Base-by-base conservation (phyloP, 257 asterid genomes). In the Striga asiatica region DNA sequence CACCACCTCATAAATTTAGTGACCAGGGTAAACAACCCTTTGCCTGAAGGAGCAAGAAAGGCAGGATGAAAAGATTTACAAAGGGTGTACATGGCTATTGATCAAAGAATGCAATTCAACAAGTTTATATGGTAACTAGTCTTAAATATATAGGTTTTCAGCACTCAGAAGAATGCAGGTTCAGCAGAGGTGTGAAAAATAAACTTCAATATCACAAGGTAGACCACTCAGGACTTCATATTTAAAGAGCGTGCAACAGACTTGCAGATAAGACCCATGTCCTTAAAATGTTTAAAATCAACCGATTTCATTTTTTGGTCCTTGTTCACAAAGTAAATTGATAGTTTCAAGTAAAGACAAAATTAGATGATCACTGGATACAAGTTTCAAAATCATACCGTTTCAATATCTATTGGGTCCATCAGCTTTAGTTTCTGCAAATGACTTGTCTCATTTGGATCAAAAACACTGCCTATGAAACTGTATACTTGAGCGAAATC, bases 331-430 rank as follows among this genome's bases (percentile, higher is more conserved):
- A 56, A 27, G 32, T 37, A 60, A 49, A 19, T 14, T 27, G 27
- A 18, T 8, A 27, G 6, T 29, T 49, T 46, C 48, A 13, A 48
- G 42, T 21, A 52, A 13, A 28, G 25, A 8, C 38, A 42, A 9
- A 52, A 23, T 57, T 24, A 62, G 65, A 50, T 48, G 45, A 62
- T 25, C 46, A 29, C 27, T 51, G 28, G 39, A 65, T 12, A 39
- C 50, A 67, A 60, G 78, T 19, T 63, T 35, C 65, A 69, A 59
- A 68, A 46, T 46, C 83, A 64, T 91, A 91, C 98, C 18, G 98
- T 91, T 73, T 91, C 98, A 8, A 91, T 78, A 64, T 91, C 96
- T 60, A 86, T 91, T 24, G 92, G 88, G 56, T 91, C 98, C 98
- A 91, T 81, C 58, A 70, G 78, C 81, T 80, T 91, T 68, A 91